Evolutionary conservation across 2,329 filamentous ascomycete species (phyloP), one percentile per base, ranked within the genome.

Genomic region (Proliferodiscus dingleyae): DNA sequence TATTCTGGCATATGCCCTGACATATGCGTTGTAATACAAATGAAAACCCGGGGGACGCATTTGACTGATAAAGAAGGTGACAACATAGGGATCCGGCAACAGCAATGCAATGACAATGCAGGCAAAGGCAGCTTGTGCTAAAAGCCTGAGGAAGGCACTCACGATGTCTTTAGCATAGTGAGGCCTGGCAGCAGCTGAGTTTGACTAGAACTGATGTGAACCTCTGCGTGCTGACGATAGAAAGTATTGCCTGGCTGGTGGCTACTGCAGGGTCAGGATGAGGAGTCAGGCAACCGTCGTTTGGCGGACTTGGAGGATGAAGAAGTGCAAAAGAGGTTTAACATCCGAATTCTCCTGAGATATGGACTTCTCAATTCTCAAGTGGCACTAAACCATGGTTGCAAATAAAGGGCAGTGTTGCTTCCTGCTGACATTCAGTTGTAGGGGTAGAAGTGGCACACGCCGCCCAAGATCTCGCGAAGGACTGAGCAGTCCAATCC

Each of bases 381-480:
- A 34, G 49, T 43, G 43, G 23, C 24, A 13, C 26, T 26, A 19
- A n/a, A 16, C 24, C 15, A 37, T 41, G 23, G n/a, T 11, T 41
- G 38, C 37, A 38, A 13, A 15, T 37, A 13, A 34, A 21, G 15
- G 42, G 19, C 11, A 23, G 19, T 43, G n/a, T 52, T 34, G 41
- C 33, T 47, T 52, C 42, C 29, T 45, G 51, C 48, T 53, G 51
- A 53, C 45, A 24, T 49, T 36, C 47, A 47, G 41, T 46, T 49
- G 44, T 45, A 51, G 49, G 37, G 15, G 37, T 47, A 32, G 46
- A 46, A 46, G 46, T 47, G 44, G 46, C 44, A 42, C 43, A 22
- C 5, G 15, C 15, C 16, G n/a, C 18, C 5, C 18, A 16, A 34
- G 39, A 41, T 39, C 41, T 19, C 32, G 9, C 26, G 37, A 33